A percentile compares a stretch with the other conserved stretches of the same genome.
phyloP scores from a whole-genome alignment of 495 filamentous ascomycete genomes.

The Ramalina intermedia region DNA sequence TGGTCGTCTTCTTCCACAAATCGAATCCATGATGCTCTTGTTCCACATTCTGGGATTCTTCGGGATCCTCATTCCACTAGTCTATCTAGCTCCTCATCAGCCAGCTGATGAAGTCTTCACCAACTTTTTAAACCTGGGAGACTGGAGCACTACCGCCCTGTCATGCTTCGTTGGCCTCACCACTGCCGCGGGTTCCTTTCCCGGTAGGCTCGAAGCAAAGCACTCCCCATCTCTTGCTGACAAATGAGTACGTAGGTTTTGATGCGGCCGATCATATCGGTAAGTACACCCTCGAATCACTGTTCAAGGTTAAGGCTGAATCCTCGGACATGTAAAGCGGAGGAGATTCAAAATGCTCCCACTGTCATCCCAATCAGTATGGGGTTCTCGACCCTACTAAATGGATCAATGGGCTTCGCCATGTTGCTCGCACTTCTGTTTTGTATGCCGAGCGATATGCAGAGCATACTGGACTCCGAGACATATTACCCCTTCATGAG shows the following conservation, averaged over 20 bases:
- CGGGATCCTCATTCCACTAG: slow-evolving; percentile 26
- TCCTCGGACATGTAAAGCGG: slow-evolving; percentile 4
- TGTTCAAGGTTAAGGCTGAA: background rate
- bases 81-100: slow-evolving; percentile 27
- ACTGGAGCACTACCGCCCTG: slow-evolving; percentile 26
- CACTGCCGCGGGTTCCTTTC: slow-evolving; percentile 18
- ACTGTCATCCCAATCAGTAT: slow-evolving; percentile 21
- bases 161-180: slow-evolving; percentile 29
- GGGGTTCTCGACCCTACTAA: slow-evolving; percentile 22
- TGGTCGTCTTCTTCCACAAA: slow-evolving; percentile 26
- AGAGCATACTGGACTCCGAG: slow-evolving; percentile 16
- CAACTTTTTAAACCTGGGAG: slow-evolving; percentile 21
- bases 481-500: slow-evolving; percentile 23
- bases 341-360: slow-evolving; percentile 28
- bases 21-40: slow-evolving; percentile 32
- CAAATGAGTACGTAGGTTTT: slow-evolving; percentile 7
- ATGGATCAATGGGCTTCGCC: slow-evolving; percentile 24
- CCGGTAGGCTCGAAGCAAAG: no score
- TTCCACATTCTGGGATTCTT: slow-evolving; percentile 34
- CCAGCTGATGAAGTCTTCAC: slow-evolving; percentile 31
- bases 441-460: slow-evolving; percentile 22
- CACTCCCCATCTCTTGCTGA: no score
- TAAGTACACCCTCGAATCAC: background rate
- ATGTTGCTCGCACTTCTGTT: slow-evolving; percentile 26
- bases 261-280: slow-evolving; percentile 16